A percentile compares a stretch with the other conserved stretches of the same genome.
Evolutionary conservation across 2,329 filamentous ascomycete species (phyloP).

Genomic region (Dactylellina cionopaga): DNA sequence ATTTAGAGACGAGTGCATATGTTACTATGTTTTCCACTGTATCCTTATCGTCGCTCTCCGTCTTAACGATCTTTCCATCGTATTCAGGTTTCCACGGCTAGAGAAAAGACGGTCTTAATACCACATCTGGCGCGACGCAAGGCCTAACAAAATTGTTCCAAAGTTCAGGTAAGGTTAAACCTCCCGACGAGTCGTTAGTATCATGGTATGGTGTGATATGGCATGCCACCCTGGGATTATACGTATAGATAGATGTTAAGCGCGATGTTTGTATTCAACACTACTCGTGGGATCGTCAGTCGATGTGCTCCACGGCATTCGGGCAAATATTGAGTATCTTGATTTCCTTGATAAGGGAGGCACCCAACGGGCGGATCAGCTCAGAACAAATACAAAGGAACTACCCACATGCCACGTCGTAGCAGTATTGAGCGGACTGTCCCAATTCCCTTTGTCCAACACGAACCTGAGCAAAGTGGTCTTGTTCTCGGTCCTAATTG

Average conservation of each 20-base stretch:
- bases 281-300: conserved; percentile 33
- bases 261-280: conserved; percentile 46
- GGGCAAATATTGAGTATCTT: too few species aligned
- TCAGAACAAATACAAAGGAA: too few species aligned
- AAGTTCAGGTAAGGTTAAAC: conserved; percentile 38
- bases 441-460: conserved; percentile 31
- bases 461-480: conserved; percentile 42
- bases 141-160: conserved; percentile 44
- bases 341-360: too few species aligned
- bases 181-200: conserved; percentile 29
- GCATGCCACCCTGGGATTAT: conserved; percentile 17
- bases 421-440: conserved; percentile 47
- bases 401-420: conserved; percentile 50
- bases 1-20: conserved; percentile 22
- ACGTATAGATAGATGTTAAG: conserved; percentile 36
- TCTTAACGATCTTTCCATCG: not conserved
- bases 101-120: conserved; percentile 23
- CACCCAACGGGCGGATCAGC: too few species aligned
- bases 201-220: conserved; percentile 18
- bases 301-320: conserved; percentile 25
- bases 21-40: conserved; percentile 33
- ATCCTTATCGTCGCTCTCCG: conserved; percentile 29
- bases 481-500: conserved; percentile 27
- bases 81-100: conserved; percentile 28
- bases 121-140: conserved; percentile 23